These are phyloP conservation scores for Ophiorrhiza pumila DNA, from an alignment of 257 asterid genomes.

Conservation along the genomic window DNA sequence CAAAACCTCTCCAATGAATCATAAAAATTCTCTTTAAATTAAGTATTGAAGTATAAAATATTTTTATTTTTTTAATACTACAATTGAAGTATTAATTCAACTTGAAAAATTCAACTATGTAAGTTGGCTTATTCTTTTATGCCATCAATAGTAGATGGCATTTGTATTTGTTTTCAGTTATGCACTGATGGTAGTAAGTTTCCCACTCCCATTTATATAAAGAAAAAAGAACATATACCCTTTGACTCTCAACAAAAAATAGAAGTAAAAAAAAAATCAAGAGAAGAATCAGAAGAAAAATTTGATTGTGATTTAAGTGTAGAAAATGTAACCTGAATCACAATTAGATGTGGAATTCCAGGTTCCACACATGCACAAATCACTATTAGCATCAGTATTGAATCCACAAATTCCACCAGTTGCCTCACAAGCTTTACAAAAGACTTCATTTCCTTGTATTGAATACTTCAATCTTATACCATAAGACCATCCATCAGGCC, in stretches of 20 bases:
- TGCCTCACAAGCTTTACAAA: constrained; percentile 86
- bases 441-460: constrained; percentile 42
- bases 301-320: too few species aligned
- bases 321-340: constrained; percentile 53
- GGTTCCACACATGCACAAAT: constrained; percentile 69
- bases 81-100: background rate
- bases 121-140: background rate
- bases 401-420: constrained; percentile 92
- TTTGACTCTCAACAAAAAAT: too few species aligned
- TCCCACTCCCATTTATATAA: too few species aligned
- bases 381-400: constrained; percentile 34
- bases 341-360: constrained; percentile 89
- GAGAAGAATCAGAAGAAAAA: background rate
- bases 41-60: too few species aligned
- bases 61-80: background rate
- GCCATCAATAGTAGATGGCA: background rate
- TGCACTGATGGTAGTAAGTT: background rate
- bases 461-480: constrained; percentile 81
- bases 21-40: too few species aligned
- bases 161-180: too few species aligned
- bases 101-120: background rate
- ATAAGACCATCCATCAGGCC: constrained; percentile 78
- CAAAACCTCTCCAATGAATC: too few species aligned
- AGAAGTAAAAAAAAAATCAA: background rate
- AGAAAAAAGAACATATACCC: too few species aligned